Evolutionary conservation across 1,139 yeast genomes (phyloP), one percentile per base, ranked within the genome.

Genomic region (Hansenula sp.): DNA sequence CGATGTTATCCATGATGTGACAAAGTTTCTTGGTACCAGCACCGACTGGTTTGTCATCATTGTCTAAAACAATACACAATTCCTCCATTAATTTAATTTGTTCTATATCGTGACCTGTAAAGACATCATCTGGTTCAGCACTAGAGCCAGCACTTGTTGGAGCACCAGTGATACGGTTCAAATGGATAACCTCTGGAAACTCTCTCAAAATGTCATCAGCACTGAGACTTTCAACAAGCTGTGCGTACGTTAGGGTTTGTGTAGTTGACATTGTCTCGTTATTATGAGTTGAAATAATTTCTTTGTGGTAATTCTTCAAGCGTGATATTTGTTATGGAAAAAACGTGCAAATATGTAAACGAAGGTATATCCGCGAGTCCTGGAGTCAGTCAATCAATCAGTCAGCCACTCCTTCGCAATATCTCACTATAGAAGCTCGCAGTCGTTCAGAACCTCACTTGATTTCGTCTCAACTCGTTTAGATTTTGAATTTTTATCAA

Each of bases 11-110:
- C 95, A 89, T 87, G 42, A 92, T 65, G 60, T 92, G 99, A 57
- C 96, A 89, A 41, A 87, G 67, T 64, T 90, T 94, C 65, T 92
- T 92, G 44, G 97, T 86, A 14, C 94, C 97, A 3, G 96, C 90
- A 21, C 97, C 98, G 38, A 89, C 69, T 10, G 97, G 96, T 40
- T 60, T 67, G 61, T 92, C 98, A 55, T 89, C 66, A 68, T 85
- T 82, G 62, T 92, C 96, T 50, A 90, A 71, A 4, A 92, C 96
- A 50, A 92, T 89, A 65, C 99, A 92, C 49, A 90, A 81, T 64
- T 92, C 99, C 53, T 89, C 95, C 99, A 94, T 92, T 50, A 92
- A 73, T 57, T 80, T 77, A 63, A 92, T 88, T 65, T 92, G 99
- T 61, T 90, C 97, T 57, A 82, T 84, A 60, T 92, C 96, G 54